phyloP scores from a whole-genome alignment of 108 stramenopile species.

The Nitzschia putrida region DNA sequence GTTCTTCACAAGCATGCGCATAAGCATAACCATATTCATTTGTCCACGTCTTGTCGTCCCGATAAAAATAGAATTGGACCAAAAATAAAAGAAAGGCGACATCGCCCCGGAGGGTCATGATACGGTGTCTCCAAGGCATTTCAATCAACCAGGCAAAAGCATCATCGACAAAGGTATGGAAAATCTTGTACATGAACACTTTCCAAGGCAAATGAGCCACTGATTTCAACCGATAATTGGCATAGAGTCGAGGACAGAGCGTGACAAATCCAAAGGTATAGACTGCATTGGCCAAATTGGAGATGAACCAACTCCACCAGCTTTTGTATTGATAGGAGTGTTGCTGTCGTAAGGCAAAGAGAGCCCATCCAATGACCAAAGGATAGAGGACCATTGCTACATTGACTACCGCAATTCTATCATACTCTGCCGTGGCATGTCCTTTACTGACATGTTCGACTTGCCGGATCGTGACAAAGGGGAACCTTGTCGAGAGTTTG shows the following conservation, averaged over 20 bases:
- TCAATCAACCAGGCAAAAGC: conserved; percentile 65
- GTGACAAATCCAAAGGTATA: conserved; percentile 66
- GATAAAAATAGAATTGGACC: conserved; percentile 54
- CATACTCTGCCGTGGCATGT: conserved; percentile 41
- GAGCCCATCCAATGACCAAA: conserved; percentile 40
- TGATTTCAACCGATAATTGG: conserved; percentile 68
- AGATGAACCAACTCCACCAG: conserved; percentile 51
- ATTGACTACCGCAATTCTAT: conserved; percentile 43
- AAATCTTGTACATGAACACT: conserved; percentile 64
- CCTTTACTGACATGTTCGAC: conserved; percentile 15
- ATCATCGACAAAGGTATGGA: conserved; percentile 68
- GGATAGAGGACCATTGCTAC: conserved; percentile 45
- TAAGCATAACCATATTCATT: conserved; percentile 63
- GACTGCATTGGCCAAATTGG: conserved; percentile 51
- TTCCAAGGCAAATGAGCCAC: conserved; percentile 72
- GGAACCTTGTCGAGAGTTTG: conserved; percentile 16
- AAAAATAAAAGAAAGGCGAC: conserved; percentile 55
- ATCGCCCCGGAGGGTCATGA: conserved; percentile 67
- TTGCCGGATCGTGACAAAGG: conserved; percentile 28
- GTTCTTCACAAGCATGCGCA: too few species aligned
- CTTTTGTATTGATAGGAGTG: conserved; percentile 43
- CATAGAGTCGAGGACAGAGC: conserved; percentile 64
- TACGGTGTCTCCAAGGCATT: conserved; percentile 57
- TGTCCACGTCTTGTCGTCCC: conserved; percentile 44
- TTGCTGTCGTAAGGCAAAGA: conserved; percentile 43